Base-by-base conservation (phyloP, 306 rosid genomes). In the Lotus japonicus region DNA sequence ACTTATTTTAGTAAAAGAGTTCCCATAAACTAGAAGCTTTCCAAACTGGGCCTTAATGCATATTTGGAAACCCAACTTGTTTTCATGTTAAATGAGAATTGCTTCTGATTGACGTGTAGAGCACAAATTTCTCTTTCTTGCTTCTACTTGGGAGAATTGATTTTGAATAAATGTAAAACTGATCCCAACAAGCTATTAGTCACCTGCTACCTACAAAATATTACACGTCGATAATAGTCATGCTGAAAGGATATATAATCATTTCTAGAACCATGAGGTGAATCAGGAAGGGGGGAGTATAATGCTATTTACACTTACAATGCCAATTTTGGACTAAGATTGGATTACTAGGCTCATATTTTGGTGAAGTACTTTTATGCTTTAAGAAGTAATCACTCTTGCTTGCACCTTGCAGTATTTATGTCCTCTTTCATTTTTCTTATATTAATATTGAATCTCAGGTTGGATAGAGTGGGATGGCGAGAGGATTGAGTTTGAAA, bases 381-480 rank as follows among this genome's bases (percentile, higher is more conserved):
- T 61, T 45, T 10, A 36, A 66, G 49, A 68, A 17, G 7, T 52
- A 66, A 38, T 41, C 54, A 55, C 65, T 18, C 62, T 31, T 68
- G 51, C 57, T 41, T 54, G 14, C 15, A 51, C 44, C 57, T 41
- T 54, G 14, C 15, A 51, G 72, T 49, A 19, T 52, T 44, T 35
- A 26, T 76, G 44, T 12, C 26, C 58, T 35, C 71, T 69, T 66
- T 42, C 42, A 13, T 81, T 78, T 76, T 75, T 36, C 64, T 85
- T 58, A 69, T 82, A 66, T 81, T 15, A 74, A 41, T 44, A 83
- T 66, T 82, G 76, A 74, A 79, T 84, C 67, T 75, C 97, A 92
- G 98, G 98, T 71, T 92, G 98, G 98, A 92, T 92, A 75, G 98
- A 92, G 88, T 92, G 98, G 98, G 97, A 82, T 35, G 94, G 88